Evolutionary conservation across 768 basidiomycete species (phyloP).

Genomic region (Tricholoma terreum): DNA sequence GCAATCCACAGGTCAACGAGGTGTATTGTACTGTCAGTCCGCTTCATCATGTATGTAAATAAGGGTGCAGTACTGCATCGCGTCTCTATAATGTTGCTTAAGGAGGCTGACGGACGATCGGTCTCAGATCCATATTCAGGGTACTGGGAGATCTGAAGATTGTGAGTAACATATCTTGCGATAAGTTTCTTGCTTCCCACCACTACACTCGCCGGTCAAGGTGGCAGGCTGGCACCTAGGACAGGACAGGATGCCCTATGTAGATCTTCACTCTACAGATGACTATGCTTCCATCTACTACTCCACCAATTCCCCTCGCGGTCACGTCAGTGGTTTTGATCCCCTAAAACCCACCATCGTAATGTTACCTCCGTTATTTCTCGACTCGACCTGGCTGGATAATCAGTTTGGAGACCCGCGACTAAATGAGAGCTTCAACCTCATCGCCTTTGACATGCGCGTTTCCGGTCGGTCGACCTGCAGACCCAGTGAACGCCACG

Average conservation of each 20-base stretch:
- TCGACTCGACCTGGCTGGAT: slow-evolving; percentile 68
- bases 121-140: background rate
- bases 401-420: slow-evolving; percentile 67
- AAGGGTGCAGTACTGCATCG: too few relatives aligned
- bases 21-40: too few relatives aligned
- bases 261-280: slow-evolving; percentile 58
- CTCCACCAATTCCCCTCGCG: slow-evolving; percentile 55
- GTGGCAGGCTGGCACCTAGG: background rate
- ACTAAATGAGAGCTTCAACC: slow-evolving; percentile 54
- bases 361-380: slow-evolving; percentile 63
- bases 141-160: background rate
- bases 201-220: slow-evolving; percentile 1
- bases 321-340: slow-evolving; percentile 66
- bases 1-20: background rate
- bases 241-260: slow-evolving; percentile 54
- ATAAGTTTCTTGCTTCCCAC: slow-evolving; percentile 6
- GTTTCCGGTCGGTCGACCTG: slow-evolving; percentile 55
- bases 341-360: slow-evolving; percentile 63
- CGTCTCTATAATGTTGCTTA: too few relatives aligned
- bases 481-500: slow-evolving; percentile 54
- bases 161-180: background rate
- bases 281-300: slow-evolving; percentile 76
- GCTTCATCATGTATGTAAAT: too few relatives aligned
- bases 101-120: background rate
- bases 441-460: slow-evolving; percentile 75